A percentile compares a stretch with the other conserved stretches of the same genome.
Conservation (phyloP, 2,329 filamentous ascomycete species). For the Pseudogymnoascus sp. region DNA sequence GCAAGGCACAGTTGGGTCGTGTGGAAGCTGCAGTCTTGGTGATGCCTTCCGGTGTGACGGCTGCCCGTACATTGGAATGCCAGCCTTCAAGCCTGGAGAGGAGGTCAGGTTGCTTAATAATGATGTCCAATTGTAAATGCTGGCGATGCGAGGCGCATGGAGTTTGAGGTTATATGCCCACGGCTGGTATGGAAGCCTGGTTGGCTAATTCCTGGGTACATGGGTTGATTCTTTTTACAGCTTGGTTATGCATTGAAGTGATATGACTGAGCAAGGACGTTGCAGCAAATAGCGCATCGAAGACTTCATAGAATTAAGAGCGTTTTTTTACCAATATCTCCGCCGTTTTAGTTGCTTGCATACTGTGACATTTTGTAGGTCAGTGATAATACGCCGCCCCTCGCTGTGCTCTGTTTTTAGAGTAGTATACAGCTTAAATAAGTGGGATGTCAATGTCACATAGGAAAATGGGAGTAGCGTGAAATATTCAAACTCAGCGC, state of each 20-base stretch:
- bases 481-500: neutral
- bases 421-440: neutral
- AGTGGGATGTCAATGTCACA: neutral
- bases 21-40: slow-evolving; percentile 86
- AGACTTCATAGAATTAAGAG: neutral
- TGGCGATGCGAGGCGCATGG: slow-evolving; percentile 1
- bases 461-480: neutral
- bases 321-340: neutral
- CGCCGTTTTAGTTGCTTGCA: neutral
- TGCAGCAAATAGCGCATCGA: neutral
- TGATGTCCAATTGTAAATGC: slow-evolving; percentile 63
- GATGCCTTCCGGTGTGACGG: slow-evolving; percentile 76
- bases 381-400: neutral
- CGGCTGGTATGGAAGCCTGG: slow-evolving; percentile 1
- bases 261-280: neutral
- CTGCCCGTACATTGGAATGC: slow-evolving; percentile 82
- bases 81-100: slow-evolving; percentile 94
- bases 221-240: neutral
- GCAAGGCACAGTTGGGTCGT: slow-evolving; percentile 92
- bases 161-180: slow-evolving; percentile 1
- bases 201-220: slow-evolving; percentile 2
- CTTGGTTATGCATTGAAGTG: neutral
- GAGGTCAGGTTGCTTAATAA: slow-evolving; percentile 85
- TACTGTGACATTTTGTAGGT: neutral
- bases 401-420: neutral